These are phyloP conservation scores for Phytopythium oedochilum DNA, from an alignment of 352 stramenopile genomes.

Conservation along the genomic window DNA sequence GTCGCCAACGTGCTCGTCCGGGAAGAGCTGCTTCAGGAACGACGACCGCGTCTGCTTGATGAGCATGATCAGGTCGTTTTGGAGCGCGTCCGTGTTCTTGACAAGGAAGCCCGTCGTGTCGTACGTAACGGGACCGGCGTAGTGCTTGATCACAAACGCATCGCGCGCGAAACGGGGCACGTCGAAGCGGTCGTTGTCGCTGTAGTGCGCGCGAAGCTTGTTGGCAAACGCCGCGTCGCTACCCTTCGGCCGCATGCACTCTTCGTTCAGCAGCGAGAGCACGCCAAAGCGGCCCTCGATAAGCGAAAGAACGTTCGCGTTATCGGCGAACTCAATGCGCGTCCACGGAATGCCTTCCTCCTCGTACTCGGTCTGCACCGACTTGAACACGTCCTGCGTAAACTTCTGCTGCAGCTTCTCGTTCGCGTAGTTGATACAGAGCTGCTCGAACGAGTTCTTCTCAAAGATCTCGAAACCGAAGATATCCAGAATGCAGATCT, in stretches of 20 bases:
- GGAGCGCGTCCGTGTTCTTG: constrained; percentile 96
- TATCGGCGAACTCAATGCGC: constrained; percentile 90
- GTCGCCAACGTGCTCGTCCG: constrained; percentile 56
- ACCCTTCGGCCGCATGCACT: constrained; percentile 87
- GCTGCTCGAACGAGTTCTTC: constrained; percentile 95
- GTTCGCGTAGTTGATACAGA: constrained; percentile 97
- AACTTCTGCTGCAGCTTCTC: constrained; percentile 93
- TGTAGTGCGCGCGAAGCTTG: constrained; percentile 88
- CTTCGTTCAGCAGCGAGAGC: constrained; percentile 93
- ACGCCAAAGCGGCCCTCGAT: constrained; percentile 88
- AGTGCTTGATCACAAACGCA: constrained; percentile 95
- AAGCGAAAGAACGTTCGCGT: constrained; percentile 88
- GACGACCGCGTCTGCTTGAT: constrained; percentile 61
- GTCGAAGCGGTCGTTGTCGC: constrained; percentile 85
- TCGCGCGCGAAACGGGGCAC: constrained; percentile 77
- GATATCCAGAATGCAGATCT: constrained; percentile 94
- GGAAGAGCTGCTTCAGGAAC: constrained; percentile 81
- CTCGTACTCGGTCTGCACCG: constrained; percentile 94
- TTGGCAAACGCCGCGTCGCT: constrained; percentile 83
- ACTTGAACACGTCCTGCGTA: constrained; percentile 94
- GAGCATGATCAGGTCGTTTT: constrained; percentile 89
- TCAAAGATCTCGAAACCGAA: constrained; percentile 98
- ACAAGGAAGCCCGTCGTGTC: constrained; percentile 92
- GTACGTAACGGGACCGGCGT: constrained; percentile 95
- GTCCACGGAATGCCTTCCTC: constrained; percentile 92